A percentile compares a stretch with the other conserved stretches of the same genome.
Evolutionary conservation across 2,329 filamentous ascomycete species (phyloP).

Genomic region (Plectosphaerella plurivora): DNA sequence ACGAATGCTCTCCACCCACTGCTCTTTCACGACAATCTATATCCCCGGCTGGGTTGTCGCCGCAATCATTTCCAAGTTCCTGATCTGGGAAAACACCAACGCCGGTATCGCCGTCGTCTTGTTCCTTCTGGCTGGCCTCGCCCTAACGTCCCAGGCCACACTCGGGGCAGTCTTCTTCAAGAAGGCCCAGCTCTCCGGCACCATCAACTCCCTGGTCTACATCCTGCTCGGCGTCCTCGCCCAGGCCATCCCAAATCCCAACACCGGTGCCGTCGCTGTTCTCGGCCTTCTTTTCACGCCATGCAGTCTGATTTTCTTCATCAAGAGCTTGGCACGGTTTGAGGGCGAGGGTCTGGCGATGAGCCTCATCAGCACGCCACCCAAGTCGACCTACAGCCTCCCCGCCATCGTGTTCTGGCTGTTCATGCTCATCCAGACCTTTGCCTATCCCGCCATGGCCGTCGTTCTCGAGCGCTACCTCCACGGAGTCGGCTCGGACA

Average conservation of each 20-base stretch:
- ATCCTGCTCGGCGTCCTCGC: constrained; percentile 77
- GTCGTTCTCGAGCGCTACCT: constrained; percentile 58
- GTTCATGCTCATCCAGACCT: constrained; percentile 71
- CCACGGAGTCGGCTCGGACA: constrained; percentile 52
- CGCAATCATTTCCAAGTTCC: constrained; percentile 56
- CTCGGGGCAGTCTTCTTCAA: constrained; percentile 80
- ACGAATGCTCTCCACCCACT: constrained; percentile 53
- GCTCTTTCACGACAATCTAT: constrained; percentile 66
- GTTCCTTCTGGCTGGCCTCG: constrained; percentile 71
- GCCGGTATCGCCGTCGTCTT: constrained; percentile 65
- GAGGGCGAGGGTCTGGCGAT: constrained; percentile 58
- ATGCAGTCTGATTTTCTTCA: constrained; percentile 83
- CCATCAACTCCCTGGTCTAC: constrained; percentile 67
- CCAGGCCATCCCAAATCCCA: constrained; percentile 63
- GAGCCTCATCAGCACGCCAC: constrained; percentile 58
- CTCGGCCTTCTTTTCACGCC: constrained; percentile 77
- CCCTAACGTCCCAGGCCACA: constrained; percentile 75
- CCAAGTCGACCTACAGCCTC: constrained; percentile 61
- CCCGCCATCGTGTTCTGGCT: constrained; percentile 75
- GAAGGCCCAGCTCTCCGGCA: constrained; percentile 83
- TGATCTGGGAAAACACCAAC: constrained; percentile 63
- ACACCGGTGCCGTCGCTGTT: constrained; percentile 60
- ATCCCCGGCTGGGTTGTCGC: constrained; percentile 40
- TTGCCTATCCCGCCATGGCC: constrained; percentile 72
- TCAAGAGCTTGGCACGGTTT: constrained; percentile 71